A percentile compares a stretch with the other conserved stretches of the same genome.
Evolutionary conservation across 73 alveolate species (phyloP).

Genomic region (Diophrys sp.): DNA sequence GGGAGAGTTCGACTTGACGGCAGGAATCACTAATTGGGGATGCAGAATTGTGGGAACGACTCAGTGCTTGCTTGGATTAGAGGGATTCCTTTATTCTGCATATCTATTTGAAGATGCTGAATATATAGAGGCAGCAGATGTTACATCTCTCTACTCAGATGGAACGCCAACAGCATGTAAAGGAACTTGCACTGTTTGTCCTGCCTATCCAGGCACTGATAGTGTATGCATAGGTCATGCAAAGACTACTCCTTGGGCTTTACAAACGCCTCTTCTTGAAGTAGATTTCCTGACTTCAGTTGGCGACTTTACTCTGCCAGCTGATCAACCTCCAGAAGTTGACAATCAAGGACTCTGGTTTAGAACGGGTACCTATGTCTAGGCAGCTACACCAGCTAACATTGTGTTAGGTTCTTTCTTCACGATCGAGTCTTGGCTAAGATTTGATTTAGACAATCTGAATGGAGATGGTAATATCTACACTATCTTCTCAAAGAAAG

Average conservation of each 20-base stretch:
- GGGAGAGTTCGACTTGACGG: not conserved
- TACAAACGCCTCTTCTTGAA: not conserved
- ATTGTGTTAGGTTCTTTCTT: not conserved
- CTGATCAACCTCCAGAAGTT: not conserved
- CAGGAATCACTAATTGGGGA: not conserved
- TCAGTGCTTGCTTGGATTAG: not conserved
- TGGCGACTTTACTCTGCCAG: too few relatives aligned
- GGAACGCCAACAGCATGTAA: not conserved
- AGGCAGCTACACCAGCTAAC: not conserved
- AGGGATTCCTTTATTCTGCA: not conserved
- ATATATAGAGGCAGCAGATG: too few relatives aligned
- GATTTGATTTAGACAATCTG: not conserved
- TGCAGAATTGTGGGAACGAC: not conserved
- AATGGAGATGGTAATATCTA: not conserved
- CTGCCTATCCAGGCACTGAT: not conserved
- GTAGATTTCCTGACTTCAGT: too few relatives aligned
- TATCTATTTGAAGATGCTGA: too few relatives aligned
- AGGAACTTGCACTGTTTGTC: not conserved
- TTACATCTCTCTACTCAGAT: too few relatives aligned
- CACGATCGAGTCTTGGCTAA: not conserved
- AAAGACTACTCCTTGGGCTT: not conserved
- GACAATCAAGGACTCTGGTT: not conserved
- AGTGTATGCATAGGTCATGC: not conserved
- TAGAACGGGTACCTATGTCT: not conserved
- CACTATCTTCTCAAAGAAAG: not conserved